These are phyloP conservation scores for Nakazawaea ambrosiae DNA, from an alignment of 805 yeast genomes.

Conservation along the genomic window DNA sequence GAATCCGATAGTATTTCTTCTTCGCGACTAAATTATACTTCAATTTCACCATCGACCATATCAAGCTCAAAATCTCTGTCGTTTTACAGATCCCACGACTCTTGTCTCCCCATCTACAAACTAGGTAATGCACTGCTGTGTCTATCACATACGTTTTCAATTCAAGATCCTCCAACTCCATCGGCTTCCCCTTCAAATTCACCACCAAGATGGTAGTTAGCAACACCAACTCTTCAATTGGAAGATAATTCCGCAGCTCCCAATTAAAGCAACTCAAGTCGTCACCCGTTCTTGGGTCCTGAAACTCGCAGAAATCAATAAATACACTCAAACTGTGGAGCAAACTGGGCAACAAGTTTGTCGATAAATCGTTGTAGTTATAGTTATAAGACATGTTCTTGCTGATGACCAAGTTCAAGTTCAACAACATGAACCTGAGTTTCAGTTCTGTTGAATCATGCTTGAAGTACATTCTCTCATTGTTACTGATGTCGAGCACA, in stretches of 20 bases:
- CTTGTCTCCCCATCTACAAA: constrained; percentile 18
- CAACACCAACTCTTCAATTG: constrained; percentile 50
- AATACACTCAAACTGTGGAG: constrained; percentile 51
- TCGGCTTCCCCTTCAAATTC: constrained; percentile 35
- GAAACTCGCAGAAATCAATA: constrained; percentile 43
- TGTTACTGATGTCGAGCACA: background rate
- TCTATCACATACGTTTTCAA: constrained; percentile 23
- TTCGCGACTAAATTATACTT: constrained; percentile 13
- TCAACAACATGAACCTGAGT: constrained; percentile 6
- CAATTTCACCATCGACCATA: constrained; percentile 19
- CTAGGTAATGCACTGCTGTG: constrained; percentile 14
- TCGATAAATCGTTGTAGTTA: constrained; percentile 43
- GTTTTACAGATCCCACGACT: constrained; percentile 17
- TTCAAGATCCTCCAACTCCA: constrained; percentile 20
- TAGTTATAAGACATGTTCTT: constrained; percentile 20
- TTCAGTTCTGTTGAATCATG: constrained; percentile 1
- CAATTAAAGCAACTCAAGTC: constrained; percentile 50
- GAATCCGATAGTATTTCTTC: constrained; percentile 1
- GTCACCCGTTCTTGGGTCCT: constrained; percentile 18
- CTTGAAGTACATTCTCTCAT: background rate
- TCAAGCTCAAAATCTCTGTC: constrained; percentile 15
- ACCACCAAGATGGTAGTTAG: constrained; percentile 45
- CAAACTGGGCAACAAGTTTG: constrained; percentile 48
- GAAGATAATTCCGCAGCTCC: constrained; percentile 56
- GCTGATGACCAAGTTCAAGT: constrained; percentile 11